Base-by-base conservation (phyloP, 2,329 filamentous ascomycete genomes). In the Colletotrichum truncatum region DNA sequence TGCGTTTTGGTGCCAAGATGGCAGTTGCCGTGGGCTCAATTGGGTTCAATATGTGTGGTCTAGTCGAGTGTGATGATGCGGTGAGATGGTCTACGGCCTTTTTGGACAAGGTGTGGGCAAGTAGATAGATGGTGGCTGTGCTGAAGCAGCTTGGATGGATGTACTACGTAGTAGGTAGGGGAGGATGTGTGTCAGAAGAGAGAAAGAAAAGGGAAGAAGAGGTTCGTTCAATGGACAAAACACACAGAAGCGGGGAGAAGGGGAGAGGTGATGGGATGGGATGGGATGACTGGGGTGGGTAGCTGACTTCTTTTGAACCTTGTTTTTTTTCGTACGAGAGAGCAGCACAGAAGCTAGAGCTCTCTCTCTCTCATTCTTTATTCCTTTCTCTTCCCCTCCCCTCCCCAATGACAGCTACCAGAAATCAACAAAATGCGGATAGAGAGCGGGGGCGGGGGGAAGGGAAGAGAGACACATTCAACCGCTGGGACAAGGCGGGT, bases 241-340 rank as follows among this genome's bases (percentile, higher is more conserved):
- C 23, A n/a, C n/a, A n/a, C n/a, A n/a, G n/a, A n/a, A 41, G 16
- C 6, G 54, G 12, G 60, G 23, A 38, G 16, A 38, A 45, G 11
- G 30, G 16, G 30, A 8, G 14, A 36, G 14, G 28, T 23, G 45
- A 36, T 32, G 28, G 21, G 41, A 21, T 56, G 43, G 62, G 39
- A 26, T 23, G 39, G n/a, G n/a, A n/a, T n/a, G n/a, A n/a, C n/a
- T n/a, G n/a, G n/a, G n/a, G n/a, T n/a, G n/a, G n/a, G n/a, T n/a
- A n/a, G n/a, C n/a, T 39, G 32, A 49, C 39, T 28, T 55, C 39
- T 61, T 65, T 61, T 55, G 56, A 65, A 62, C 56, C 43, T 48
- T 54, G 41, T 59, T 45, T 51, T 54, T 16, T 6, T n/a, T 16
- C 8, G 38, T n/a, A 21, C n/a, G n/a, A n/a, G 16, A 18, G 25